These are phyloP conservation scores for Zea mays DNA, from an alignment of 176 grass and related monocot genomes.

Conservation along the genomic window Zm-B73-REFERENCE-NAM-5.0 NC_050104.1:158856501-158857000, in stretches of 20 bases:
- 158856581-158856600: conserved; percentile 65
- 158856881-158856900: conserved; percentile 26
- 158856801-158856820: conserved; percentile 44
- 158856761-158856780: conserved; percentile 50
- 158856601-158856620: conserved; percentile 62
- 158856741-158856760: conserved; percentile 42
- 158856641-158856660: conserved; percentile 65
- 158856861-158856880: conserved; percentile 31
- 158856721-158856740: conserved; percentile 42
- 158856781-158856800: conserved; percentile 44
- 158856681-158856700: conserved; percentile 57
- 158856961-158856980: conserved; percentile 44
- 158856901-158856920: conserved; percentile 58
- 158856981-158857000: conserved; percentile 31
- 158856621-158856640: conserved; percentile 60
- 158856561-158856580: conserved; percentile 64
- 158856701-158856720: conserved; percentile 35
- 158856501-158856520: conserved; percentile 73
- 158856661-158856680: conserved; percentile 52
- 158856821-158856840: conserved; percentile 30
- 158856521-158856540: conserved; percentile 76
- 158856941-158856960: conserved; percentile 59
- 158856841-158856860: conserved; percentile 24
- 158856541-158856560: conserved; percentile 63
- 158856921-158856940: conserved; percentile 70